Base-by-base conservation (phyloP, 768 basidiomycete genomes). In the Mycena capillaripes region DNA sequence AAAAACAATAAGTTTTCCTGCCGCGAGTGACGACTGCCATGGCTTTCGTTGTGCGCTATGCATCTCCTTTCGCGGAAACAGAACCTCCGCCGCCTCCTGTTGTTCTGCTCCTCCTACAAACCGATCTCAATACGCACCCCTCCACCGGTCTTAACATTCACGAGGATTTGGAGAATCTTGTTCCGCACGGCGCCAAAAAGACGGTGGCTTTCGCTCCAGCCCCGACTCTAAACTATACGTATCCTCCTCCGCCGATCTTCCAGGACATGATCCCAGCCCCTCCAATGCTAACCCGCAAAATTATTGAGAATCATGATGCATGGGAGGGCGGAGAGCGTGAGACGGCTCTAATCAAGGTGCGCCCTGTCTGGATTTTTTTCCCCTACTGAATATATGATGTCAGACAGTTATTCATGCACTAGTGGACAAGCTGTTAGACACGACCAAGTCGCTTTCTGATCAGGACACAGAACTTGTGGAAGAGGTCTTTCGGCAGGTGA, bases 11-110 rank as follows among this genome's bases (percentile, higher is more conserved):
- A 68, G 46, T 62, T 69, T 10, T 42, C 59, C 30, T 56, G 68
- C 52, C n/a, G n/a, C n/a, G n/a, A n/a, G n/a, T n/a, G n/a, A n/a
- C n/a, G n/a, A n/a, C n/a, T n/a, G 14, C 61, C 61, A 69, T 69
- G 68, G 68, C 53, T 57, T 30, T 32, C 46, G 36, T 42, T 38
- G 48, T 52, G 30, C 62, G 44, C 56, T 25, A 42, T 50, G 38
- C n/a, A 60, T 68, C 50, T 63, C 71, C 66, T 53, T 71, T 73
- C 61, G 71, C 67, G 29, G 61, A 59, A 59, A 27, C 62, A 34
- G 72, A 68, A 27, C 29, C 30, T 40, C 72, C 72, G 6, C 72
- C 72, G 58, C 53, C 66, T 40, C 66, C 70, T 40, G 48, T 55
- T 34, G 70, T 71, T n/a, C 23, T 66, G 29, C 70, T 66, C 19